Conservation (phyloP, 805 yeast species). For the Myxozyma nipponensis region DNA sequence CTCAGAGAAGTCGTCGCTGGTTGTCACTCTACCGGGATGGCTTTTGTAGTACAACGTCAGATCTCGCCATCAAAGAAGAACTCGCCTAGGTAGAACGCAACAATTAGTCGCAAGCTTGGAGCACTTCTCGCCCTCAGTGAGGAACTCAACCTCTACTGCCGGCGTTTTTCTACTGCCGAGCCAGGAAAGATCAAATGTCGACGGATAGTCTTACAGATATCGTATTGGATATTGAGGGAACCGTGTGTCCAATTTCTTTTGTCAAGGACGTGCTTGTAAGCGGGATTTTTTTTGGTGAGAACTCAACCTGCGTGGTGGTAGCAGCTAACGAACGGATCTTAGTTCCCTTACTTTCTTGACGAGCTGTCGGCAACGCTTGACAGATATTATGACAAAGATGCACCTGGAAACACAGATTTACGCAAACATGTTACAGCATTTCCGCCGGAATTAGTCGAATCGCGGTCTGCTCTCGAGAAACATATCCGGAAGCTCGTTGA, state of each 20-base stretch:
- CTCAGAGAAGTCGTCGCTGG: no score
- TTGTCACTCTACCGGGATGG: no score
- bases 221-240: conserved; percentile 68
- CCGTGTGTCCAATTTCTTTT: conserved; percentile 85
- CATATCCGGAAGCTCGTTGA: conserved; percentile 58
- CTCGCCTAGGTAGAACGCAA: no score
- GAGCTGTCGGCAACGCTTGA: conserved; percentile 45
- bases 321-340: not conserved
- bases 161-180: no score
- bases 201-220: not conserved
- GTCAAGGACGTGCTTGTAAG: conserved; percentile 61
- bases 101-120: no score
- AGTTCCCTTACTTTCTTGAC: conserved; percentile 62
- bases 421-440: conserved; percentile 43
- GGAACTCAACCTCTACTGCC: no score
- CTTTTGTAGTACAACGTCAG: no score
- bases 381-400: conserved; percentile 31
- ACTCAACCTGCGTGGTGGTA: not conserved
- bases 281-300: not conserved
- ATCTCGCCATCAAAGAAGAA: no score
- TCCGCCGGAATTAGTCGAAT: conserved; percentile 39
- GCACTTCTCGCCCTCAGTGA: no score
- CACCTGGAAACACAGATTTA: conserved; percentile 25
- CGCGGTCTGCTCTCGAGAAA: conserved; percentile 38
- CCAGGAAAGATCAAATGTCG: no score